Conservation (phyloP, 257 asterid genomes). For the Anisodus tanguticus region DNA sequence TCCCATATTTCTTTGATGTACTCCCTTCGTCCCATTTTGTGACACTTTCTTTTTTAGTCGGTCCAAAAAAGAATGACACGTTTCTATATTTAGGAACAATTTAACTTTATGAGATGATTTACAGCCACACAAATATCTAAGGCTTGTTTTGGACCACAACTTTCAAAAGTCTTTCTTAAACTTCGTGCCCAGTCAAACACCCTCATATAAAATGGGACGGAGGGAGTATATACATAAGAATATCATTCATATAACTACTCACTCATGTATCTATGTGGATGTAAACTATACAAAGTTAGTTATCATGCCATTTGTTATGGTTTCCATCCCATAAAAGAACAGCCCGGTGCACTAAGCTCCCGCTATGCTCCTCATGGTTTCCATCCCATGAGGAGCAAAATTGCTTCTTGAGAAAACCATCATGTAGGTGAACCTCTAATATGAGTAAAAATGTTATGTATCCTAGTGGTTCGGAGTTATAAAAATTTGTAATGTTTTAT, state of each 20-base stretch:
- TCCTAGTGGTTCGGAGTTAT: conserved; percentile 1
- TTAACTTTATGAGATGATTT: no score
- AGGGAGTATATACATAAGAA: background rate
- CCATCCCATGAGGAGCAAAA: background rate
- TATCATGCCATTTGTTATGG: background rate
- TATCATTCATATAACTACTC: conserved; percentile 23
- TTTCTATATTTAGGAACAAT: no score
- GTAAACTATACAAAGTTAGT: background rate
- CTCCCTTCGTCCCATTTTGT: no score
- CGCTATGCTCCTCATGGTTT: background rate
- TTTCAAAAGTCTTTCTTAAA: no score
- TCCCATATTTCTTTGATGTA: background rate
- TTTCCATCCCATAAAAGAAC: no score
- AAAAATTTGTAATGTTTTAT: background rate
- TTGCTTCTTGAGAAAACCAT: conserved; percentile 10
- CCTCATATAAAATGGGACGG: no score
- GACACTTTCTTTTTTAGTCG: no score
- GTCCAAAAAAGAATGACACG: no score
- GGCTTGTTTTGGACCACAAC: no score
- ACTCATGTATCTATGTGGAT: background rate
- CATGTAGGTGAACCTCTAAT: background rate
- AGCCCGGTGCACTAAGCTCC: no score
- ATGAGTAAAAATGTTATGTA: background rate
- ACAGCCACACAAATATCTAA: no score
- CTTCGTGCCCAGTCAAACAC: no score